phyloP scores from a whole-genome alignment of 306 rosid genomes.

The peach (Prunus persica) region Prunus_persica_NCBIv2 NC_034014.1:26437501-26438000 shows the following conservation, averaged over 20 bases:
- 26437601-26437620: constrained; percentile 61
- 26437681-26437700: constrained; percentile 61
- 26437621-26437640: constrained; percentile 65
- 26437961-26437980: constrained; percentile 66
- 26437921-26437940: constrained; percentile 63
- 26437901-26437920: constrained; percentile 45
- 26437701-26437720: constrained; percentile 57
- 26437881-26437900: constrained; percentile 65
- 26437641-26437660: constrained; percentile 68
- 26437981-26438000: constrained; percentile 62
- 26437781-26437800: constrained; percentile 69
- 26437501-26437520: constrained; percentile 59
- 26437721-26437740: constrained; percentile 62
- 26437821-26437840: constrained; percentile 32
- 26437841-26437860: constrained; percentile 57
- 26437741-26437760: constrained; percentile 53
- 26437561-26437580: constrained; percentile 44
- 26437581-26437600: constrained; percentile 49
- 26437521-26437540: constrained; percentile 57
- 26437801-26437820: constrained; percentile 59
- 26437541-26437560: constrained; percentile 47
- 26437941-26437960: constrained; percentile 79
- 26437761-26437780: constrained; percentile 52
- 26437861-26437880: constrained; percentile 68
- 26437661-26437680: constrained; percentile 62